Conservation (phyloP, 805 yeast genomes). For the Yarrowia sp. region DNA sequence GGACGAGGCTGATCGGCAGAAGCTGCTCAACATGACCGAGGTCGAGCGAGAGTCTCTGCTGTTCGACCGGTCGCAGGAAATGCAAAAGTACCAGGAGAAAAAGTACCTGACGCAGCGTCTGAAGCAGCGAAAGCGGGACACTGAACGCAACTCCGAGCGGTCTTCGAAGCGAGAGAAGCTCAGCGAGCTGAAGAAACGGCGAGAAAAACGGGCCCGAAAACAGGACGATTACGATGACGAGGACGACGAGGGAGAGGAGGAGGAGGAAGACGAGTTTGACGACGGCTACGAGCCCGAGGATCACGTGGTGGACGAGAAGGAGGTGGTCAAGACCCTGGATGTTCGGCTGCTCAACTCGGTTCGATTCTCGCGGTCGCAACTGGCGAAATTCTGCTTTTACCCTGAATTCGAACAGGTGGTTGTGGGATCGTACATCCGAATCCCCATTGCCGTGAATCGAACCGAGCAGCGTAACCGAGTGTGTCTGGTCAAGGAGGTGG, state of each 20-base stretch:
- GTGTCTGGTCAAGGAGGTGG: conserved; percentile 77
- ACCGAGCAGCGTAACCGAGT: conserved; percentile 73
- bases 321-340: conserved; percentile 54
- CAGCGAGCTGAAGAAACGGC: conserved; percentile 75
- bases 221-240: conserved; percentile 39
- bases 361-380: conserved; percentile 76
- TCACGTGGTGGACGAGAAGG: conserved; percentile 51
- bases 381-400: conserved; percentile 78
- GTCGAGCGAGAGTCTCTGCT: conserved; percentile 88
- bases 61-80: conserved; percentile 90
- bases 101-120: conserved; percentile 84
- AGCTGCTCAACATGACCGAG: conserved; percentile 78
- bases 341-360: conserved; percentile 73
- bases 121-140: conserved; percentile 50
- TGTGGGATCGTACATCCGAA: conserved; percentile 78
- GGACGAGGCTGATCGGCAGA: conserved; percentile 75
- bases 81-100: conserved; percentile 87
- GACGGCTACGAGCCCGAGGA: conserved; percentile 60
- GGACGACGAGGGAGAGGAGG: conserved; percentile 52
- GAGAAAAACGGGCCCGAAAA: conserved; percentile 59
- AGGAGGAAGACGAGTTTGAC: conserved; percentile 52
- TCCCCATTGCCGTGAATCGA: conserved; percentile 77
- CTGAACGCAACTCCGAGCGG: conserved; percentile 46
- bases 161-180: conserved; percentile 57
- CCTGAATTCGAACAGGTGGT: conserved; percentile 78